Evolutionary conservation across 2,329 filamentous ascomycete genomes (phyloP).

Genomic region (Tolypocladium tropicale): DNA sequence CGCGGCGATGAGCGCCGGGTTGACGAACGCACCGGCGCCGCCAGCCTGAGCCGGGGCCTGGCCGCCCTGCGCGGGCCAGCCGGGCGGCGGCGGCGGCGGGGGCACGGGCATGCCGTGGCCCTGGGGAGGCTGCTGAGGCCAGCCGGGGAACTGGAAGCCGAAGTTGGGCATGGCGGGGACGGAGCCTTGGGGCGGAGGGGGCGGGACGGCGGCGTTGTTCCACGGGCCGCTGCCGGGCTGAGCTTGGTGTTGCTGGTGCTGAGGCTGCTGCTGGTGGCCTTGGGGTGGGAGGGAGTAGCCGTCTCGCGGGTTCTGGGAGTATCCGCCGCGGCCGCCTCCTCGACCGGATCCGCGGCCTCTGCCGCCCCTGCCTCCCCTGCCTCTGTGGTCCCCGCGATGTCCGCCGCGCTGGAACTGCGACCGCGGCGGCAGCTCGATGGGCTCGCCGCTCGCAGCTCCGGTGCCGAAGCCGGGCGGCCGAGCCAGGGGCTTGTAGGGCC

Average conservation of each 20-base stretch:
- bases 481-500: conserved; percentile 61
- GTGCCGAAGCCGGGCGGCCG: conserved; percentile 54
- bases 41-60: conserved; percentile 20
- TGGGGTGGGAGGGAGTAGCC: conserved; percentile 32
- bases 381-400: conserved; percentile 34
- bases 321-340: conserved; percentile 25
- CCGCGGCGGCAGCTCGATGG: conserved; percentile 21
- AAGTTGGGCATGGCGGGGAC: conserved; percentile 21
- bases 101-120: conserved; percentile 20
- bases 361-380: conserved; percentile 33
- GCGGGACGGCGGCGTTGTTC: conserved; percentile 3
- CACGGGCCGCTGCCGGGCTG: conserved; percentile 8
- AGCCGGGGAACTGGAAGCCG: conserved; percentile 33
- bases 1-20: conserved; percentile 46
- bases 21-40: conserved; percentile 37
- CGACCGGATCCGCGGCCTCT: conserved; percentile 31
- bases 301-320: conserved; percentile 19
- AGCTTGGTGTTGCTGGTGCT: conserved; percentile 4
- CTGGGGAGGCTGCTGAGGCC: conserved; percentile 23
- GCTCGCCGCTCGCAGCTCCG: conserved; percentile 31
- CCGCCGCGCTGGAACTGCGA: conserved; percentile 26
- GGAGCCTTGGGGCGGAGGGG: conserved; percentile 5
- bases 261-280: conserved; percentile 7
- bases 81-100: conserved; percentile 31
- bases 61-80: conserved; percentile 16